phyloP scores from a whole-genome alignment of 495 filamentous ascomycete genomes.

The Geoglossum glabrum region DNA sequence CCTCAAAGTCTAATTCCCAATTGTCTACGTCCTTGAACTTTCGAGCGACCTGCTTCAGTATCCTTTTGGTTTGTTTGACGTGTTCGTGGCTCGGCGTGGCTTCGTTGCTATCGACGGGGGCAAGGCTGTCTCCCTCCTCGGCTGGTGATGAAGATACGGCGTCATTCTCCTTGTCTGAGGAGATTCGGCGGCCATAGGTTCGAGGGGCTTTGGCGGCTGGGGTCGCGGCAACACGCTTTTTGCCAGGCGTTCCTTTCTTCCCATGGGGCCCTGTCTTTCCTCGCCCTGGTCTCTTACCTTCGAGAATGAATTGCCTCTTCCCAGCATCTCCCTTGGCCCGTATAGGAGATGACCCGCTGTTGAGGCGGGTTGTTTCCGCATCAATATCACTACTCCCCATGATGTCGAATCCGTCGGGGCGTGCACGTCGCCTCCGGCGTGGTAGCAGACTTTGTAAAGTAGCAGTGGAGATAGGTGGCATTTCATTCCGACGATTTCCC shows the following conservation, averaged over 20 bases:
- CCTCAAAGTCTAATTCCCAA: slow-evolving; percentile 59
- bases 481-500: not conserved
- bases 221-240: slow-evolving; percentile 16
- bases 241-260: slow-evolving; percentile 17
- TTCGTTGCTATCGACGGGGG: slow-evolving; percentile 3
- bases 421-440: slow-evolving; percentile 21
- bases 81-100: not conserved
- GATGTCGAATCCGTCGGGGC: slow-evolving; percentile 12
- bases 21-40: slow-evolving; percentile 52
- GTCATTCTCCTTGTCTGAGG: slow-evolving; percentile 30
- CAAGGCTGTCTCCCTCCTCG: slow-evolving; percentile 16
- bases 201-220: slow-evolving; percentile 5
- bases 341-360: not conserved
- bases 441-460: slow-evolving; percentile 27
- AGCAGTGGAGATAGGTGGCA: slow-evolving; percentile 21
- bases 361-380: not conserved
- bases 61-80: slow-evolving; percentile 15
- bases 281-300: slow-evolving; percentile 7
- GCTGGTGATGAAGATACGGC: slow-evolving; percentile 4
- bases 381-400: slow-evolving; percentile 22
- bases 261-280: slow-evolving; percentile 14
- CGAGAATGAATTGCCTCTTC: not conserved
- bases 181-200: not conserved
- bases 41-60: slow-evolving; percentile 22
- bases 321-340: not conserved